Base-by-base conservation (phyloP, 176 grass and related monocot genomes). In the Pontederia paniculata region DNA sequence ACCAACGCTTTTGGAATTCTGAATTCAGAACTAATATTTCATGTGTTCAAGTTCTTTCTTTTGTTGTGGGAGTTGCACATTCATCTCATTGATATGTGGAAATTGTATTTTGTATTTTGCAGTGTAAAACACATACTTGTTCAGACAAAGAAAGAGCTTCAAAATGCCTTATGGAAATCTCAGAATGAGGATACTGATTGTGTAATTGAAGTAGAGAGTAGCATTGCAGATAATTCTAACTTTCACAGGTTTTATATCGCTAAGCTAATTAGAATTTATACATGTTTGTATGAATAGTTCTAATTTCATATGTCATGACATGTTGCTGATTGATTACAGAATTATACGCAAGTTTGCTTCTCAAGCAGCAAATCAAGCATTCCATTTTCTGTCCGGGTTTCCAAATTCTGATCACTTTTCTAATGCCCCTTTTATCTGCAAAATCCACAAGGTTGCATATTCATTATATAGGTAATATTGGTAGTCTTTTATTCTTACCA, bases 71-170 rank as follows among this genome's bases (percentile, higher is more conserved):
- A 74, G 15, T 66, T 77, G 11, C 16, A 42, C 4, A 52, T 57
- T 54, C 28, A 20, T 48, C 49, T 43, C 52, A 67, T 53, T 14
- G 42, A 11, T 67, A 13, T 52, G 9, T 42, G 25, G 49, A 21
- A 31, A 31, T 31, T 31, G 25, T 31, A 31, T 31, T 31, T 31
- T 21, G 61, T 61, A 25, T 76, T 45, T 75, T 76, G 45, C 74
- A 96, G 90, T 54, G 65, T 96, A 62, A 86, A 96, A 69, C 80
- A 96, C 78, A 62, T 78, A 63, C 48, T 83, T 58, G 90, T 89
- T 82, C 70, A 65, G 76, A 89, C 90, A 64, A 96, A 89, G 83
- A 57, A 50, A 18, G 90, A 86, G 55, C 79, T 96, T 71, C 79
- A 84, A 60, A 65, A 69, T 83, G 82, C 79, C 42, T 83, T 96